These are phyloP conservation scores for Dioscorea zingiberensis DNA, from an alignment of 106 monocot genomes.

Conservation along the genomic window DNA sequence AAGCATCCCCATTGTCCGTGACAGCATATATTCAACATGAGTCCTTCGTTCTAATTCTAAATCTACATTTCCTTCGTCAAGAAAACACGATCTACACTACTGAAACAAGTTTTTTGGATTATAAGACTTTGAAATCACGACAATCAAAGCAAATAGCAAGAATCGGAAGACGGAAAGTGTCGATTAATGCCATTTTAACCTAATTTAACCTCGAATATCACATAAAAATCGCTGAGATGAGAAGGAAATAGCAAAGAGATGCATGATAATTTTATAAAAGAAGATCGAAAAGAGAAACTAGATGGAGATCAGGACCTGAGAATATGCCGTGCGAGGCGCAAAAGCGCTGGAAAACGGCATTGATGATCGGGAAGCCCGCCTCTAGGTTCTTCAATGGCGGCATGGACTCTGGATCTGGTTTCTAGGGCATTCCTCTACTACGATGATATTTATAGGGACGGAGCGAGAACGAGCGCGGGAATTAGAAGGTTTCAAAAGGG, in stretches of 20 bases:
- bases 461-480: too few species aligned
- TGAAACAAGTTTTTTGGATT: too few species aligned
- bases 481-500: too few species aligned
- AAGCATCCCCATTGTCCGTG: too few species aligned
- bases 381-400: conserved; percentile 24
- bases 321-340: conserved; percentile 34
- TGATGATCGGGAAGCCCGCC: conserved; percentile 25
- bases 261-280: neutral
- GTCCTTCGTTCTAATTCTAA: too few species aligned
- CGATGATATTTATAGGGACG: too few species aligned
- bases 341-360: conserved; percentile 28
- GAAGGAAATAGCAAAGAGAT: neutral
- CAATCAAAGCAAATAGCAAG: neutral
- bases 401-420: conserved; percentile 10
- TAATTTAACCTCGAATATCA: neutral
- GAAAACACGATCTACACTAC: too few species aligned
- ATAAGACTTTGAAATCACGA: too few species aligned
- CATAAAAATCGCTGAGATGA: too few species aligned
- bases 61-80: too few species aligned
- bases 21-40: too few species aligned
- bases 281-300: neutral
- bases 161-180: neutral
- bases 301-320: conserved; percentile 20
- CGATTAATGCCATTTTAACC: neutral
- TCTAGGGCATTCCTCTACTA: too few species aligned